Evolutionary conservation across 73 alveolate genomes (phyloP), one percentile per base, ranked within the genome.

Genomic region (Uronychia binucleata): DNA sequence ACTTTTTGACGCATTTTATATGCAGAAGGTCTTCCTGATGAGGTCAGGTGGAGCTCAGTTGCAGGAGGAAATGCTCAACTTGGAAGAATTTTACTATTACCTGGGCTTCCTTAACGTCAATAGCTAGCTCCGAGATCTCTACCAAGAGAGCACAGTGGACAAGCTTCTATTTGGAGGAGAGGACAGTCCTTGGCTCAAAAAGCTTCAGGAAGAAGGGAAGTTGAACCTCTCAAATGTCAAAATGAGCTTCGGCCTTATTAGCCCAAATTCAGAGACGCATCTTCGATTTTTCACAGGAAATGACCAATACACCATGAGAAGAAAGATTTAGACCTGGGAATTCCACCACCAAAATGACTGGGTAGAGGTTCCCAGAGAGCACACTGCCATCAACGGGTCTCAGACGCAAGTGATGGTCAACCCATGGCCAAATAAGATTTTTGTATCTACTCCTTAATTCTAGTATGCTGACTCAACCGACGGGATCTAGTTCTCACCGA

Each of bases 41-140:
- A 19, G 19, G 67, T n/a, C n/a, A n/a, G n/a, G n/a, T n/a, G n/a
- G n/a, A n/a, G n/a, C n/a, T n/a, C 5, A 46, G 67, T 46, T 11
- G 67, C 67, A 19, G 19, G 19, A 11, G 67, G 67, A n/a, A n/a
- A n/a, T n/a, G n/a, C n/a, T n/a, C n/a, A n/a, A 46, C 19, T 46
- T 46, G 5, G 67, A 46, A 46, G n/a, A 30, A 5, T 75, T 75
- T 32, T 75, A 28, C 32, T 8, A 75, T 5, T 75, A 75, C 32
- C 58, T 75, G 30, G 81, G 59, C 29, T 75, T 75, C 30, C 58
- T 75, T 26, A 75, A 75, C 32, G 58, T 75, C 28, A 75, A 75
- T 27, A 75, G 27, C 5, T 35, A 28, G 1, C 27, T 75, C 5
- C 5, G 19, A 11, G 67, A 19, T 11, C 5, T 46, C 67, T 46